These are phyloP conservation scores for Calonectria naviculata DNA, from an alignment of 2,329 filamentous ascomycete species.

Conservation along the genomic window DNA sequence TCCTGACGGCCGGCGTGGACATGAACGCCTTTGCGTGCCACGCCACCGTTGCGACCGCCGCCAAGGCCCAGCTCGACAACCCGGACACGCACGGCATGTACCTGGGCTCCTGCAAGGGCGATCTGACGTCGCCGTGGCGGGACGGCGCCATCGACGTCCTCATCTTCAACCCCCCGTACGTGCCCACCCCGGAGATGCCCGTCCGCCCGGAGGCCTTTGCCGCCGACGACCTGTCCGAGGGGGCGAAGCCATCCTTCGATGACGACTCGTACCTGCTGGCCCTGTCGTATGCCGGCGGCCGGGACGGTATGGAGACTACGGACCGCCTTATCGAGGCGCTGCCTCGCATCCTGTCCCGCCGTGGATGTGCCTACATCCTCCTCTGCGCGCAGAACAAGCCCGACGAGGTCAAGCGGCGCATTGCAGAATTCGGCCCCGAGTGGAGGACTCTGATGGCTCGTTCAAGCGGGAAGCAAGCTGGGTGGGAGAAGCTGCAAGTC, in stretches of 20 bases:
- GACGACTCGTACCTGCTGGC: slow-evolving; percentile 86
- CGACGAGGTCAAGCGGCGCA: slow-evolving; percentile 73
- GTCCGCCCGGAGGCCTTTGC: slow-evolving; percentile 50
- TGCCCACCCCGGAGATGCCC: slow-evolving; percentile 84
- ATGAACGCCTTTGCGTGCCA: slow-evolving; percentile 86
- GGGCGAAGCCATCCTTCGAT: slow-evolving; percentile 68
- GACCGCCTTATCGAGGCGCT: slow-evolving; percentile 79
- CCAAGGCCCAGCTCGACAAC: slow-evolving; percentile 52
- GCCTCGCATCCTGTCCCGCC: slow-evolving; percentile 68
- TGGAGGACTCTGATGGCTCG: slow-evolving; percentile 86
- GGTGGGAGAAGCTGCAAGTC: slow-evolving; percentile 95
- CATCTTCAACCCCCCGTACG: slow-evolving; percentile 97
- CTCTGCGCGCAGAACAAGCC: slow-evolving; percentile 93
- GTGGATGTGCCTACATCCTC: slow-evolving; percentile 89
- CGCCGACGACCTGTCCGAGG: slow-evolving; percentile 38
- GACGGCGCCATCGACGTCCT: slow-evolving; percentile 77
- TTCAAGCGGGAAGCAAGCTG: slow-evolving; percentile 85
- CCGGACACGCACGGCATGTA: slow-evolving; percentile 60
- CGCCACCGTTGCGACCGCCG: slow-evolving; percentile 78
- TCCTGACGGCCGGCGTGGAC: slow-evolving; percentile 83
- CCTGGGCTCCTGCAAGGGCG: slow-evolving; percentile 75
- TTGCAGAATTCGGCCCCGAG: slow-evolving; percentile 60
- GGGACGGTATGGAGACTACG: slow-evolving; percentile 94
- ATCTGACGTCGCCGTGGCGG: slow-evolving; percentile 74
- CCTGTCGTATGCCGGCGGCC: slow-evolving; percentile 89